Evolutionary conservation across 352 stramenopile genomes (phyloP).

Genomic region (Aphanomyces cochlioides): DNA sequence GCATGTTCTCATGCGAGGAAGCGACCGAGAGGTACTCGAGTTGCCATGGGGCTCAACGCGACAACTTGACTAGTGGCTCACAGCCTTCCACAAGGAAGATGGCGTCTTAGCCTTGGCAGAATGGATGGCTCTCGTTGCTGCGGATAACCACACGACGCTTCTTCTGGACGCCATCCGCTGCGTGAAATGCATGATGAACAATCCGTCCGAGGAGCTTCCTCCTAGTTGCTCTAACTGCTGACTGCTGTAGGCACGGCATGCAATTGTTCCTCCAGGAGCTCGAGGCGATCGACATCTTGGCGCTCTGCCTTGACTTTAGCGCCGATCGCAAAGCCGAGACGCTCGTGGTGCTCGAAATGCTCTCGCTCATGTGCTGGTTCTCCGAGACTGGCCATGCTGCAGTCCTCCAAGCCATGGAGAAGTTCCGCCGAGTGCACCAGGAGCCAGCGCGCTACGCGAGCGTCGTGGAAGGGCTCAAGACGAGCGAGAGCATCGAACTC

Average conservation of each 20-base stretch:
- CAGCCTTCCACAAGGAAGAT: slow-evolving; percentile 16
- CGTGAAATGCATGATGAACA: slow-evolving; percentile 29
- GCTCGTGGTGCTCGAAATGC: slow-evolving; percentile 26
- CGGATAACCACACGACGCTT: slow-evolving; percentile 9
- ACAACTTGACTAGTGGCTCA: slow-evolving; percentile 19
- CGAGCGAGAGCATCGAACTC: neutral
- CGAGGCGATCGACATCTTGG: slow-evolving; percentile 8
- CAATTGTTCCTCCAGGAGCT: slow-evolving; percentile 15
- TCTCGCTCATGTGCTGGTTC: slow-evolving; percentile 30
- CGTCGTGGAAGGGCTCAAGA: neutral
- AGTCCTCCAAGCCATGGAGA: slow-evolving; percentile 17
- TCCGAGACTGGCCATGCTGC: slow-evolving; percentile 8
- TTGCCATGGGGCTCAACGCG: neutral
- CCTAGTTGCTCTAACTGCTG: neutral
- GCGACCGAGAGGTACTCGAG: slow-evolving; percentile 8
- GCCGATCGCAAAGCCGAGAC: neutral
- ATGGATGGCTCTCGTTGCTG: slow-evolving; percentile 12
- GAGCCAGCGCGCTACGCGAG: slow-evolving; percentile 6
- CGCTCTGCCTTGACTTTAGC: slow-evolving; percentile 20
- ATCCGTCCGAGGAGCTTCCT: slow-evolving; percentile 11
- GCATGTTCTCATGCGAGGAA: slow-evolving; percentile 25
- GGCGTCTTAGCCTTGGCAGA: slow-evolving; percentile 5
- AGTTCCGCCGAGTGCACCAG: slow-evolving; percentile 11
- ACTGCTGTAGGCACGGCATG: slow-evolving; percentile 19
- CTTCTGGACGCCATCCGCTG: slow-evolving; percentile 7